phyloP scores from a whole-genome alignment of 2,329 filamentous ascomycete genomes.

The Trichoderma sp. region DNA sequence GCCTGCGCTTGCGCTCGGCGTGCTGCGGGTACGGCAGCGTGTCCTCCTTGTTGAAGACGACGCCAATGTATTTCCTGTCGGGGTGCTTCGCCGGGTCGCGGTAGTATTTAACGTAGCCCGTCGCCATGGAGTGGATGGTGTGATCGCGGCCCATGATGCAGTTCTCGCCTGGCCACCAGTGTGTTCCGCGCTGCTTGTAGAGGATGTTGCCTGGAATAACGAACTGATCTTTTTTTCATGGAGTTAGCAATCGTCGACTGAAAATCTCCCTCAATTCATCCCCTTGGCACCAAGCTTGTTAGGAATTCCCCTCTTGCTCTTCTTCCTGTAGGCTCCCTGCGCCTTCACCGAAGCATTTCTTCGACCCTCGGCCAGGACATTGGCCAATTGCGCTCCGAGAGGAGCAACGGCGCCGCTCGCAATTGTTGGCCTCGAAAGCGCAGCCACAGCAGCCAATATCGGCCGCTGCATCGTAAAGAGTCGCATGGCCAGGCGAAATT shows the following conservation, averaged over 20 bases:
- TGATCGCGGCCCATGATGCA: slow-evolving; percentile 94
- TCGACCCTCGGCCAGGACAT: slow-evolving; percentile 52
- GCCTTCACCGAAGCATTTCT: slow-evolving; percentile 64
- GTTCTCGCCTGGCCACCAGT: slow-evolving; percentile 96
- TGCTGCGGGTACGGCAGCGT: slow-evolving; percentile 76
- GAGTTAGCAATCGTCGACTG: neutral
- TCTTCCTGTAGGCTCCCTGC: slow-evolving; percentile 70
- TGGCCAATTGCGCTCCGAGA: slow-evolving; percentile 41
- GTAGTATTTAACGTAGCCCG: slow-evolving; percentile 97
- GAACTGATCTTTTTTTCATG: slow-evolving; percentile 69
- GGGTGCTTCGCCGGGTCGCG: slow-evolving; percentile 81
- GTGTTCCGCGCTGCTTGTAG: slow-evolving; percentile 92
- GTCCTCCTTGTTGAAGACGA: slow-evolving; percentile 82
- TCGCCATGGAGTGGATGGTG: slow-evolving; percentile 84
- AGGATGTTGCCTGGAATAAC: slow-evolving; percentile 97
- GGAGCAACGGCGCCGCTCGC: slow-evolving; percentile 31
- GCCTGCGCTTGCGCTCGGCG: slow-evolving; percentile 71
- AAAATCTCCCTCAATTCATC: neutral
- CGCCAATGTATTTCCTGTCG: slow-evolving; percentile 90
- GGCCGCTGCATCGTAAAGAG: slow-evolving; percentile 54
- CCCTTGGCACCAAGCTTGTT: slow-evolving; percentile 90
- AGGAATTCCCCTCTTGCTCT: slow-evolving; percentile 61
- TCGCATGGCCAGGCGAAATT: slow-evolving; percentile 45
- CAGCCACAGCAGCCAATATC: slow-evolving; percentile 43
- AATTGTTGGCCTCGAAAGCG: slow-evolving; percentile 37